Base-by-base conservation (phyloP, 768 basidiomycete genomes). In the Lactifluus echinatus region DNA sequence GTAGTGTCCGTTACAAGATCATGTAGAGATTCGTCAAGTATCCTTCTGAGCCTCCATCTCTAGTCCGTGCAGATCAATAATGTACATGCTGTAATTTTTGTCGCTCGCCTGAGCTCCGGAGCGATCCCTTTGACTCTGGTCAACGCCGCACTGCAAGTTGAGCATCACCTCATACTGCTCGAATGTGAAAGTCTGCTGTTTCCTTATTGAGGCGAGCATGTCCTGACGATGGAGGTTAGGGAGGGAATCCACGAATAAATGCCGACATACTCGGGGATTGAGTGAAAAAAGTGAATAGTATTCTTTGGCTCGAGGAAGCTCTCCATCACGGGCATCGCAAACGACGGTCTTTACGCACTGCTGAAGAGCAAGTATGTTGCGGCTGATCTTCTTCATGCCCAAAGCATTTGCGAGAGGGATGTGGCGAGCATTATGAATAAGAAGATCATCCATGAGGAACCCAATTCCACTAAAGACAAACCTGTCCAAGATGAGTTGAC, bases 121-220 rank as follows among this genome's bases (percentile, higher is more conserved):
- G 21, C 73, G 72, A 34, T 82, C 80, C 19, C 76, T 77, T 12
- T 74, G 71, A n/a, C 69, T 73, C 56, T 78, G 82, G 66, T 90
- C 83, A 34, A 93, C 82, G 15, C 89, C 89, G 66, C 93, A 95
- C 64, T 92, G 91, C 36, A 97, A 77, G 64, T 84, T 87, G 47
- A 97, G 77, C 77, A 98, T 93, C 8, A 81, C 79, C 68, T 93
- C 89, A 71, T 95, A 97, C 66, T 97, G 90, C 63, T 95, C 93
- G 63, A 96, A 95, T 4, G 78, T 81, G 73, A 91, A 97, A 37
- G 70, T 70, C 60, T 80, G 81, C 61, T 77, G 75, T 47, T 74
- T 63, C 26, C 84, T 82, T 53, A 92, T 81, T 11, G 76, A 71
- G 28, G 88, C 83, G 48, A 97, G 75, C 79, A 97, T 83, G 50